Conservation (phyloP, 164 flowering plant species). For the Amborella trichopoda region DNA sequence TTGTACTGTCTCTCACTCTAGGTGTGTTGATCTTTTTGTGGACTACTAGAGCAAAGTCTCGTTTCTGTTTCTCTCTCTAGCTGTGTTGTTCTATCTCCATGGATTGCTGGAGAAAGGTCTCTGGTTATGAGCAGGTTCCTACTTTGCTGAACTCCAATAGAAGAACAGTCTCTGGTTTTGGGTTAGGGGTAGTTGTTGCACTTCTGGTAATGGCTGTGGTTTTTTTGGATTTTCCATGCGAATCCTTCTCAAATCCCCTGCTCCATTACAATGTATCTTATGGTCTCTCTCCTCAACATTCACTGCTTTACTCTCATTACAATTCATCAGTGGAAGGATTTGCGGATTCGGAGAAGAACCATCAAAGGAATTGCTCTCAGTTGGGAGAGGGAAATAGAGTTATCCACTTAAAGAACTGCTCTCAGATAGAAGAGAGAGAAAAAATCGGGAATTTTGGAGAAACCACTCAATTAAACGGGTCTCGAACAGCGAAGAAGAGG, state of each 20-base stretch:
- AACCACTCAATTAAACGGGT: slow-evolving; percentile 1
- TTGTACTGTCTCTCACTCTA: too few relatives aligned
- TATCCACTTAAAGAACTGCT: slow-evolving; percentile 3
- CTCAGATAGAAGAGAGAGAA: slow-evolving; percentile 3
- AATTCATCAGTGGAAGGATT: slow-evolving; percentile 5
- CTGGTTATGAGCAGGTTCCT: slow-evolving; percentile 23
- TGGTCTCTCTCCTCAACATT: slow-evolving; percentile 7
- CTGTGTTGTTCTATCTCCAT: slow-evolving; percentile 1
- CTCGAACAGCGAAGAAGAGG: neutral
- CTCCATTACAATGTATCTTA: slow-evolving; percentile 13
- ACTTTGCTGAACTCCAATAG: slow-evolving; percentile 17
- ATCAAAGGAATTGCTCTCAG: slow-evolving; percentile 10
- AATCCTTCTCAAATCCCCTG: slow-evolving; percentile 18
- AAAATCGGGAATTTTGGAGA: slow-evolving; percentile 8
- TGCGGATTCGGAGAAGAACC: slow-evolving; percentile 10
- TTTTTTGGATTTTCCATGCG: slow-evolving; percentile 12
- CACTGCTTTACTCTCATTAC: slow-evolving; percentile 15
- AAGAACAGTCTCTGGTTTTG: slow-evolving; percentile 33
- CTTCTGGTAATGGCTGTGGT: slow-evolving; percentile 22
- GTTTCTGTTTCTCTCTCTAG: too few relatives aligned
- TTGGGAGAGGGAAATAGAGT: slow-evolving; percentile 14
- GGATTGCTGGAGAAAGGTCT: slow-evolving; percentile 8
- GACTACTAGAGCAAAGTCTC: too few relatives aligned
- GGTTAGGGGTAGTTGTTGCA: slow-evolving; percentile 25
- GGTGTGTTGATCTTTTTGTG: too few relatives aligned